Conservation (phyloP, 2,329 filamentous ascomycete species). For the Coniella vitis region DNA sequence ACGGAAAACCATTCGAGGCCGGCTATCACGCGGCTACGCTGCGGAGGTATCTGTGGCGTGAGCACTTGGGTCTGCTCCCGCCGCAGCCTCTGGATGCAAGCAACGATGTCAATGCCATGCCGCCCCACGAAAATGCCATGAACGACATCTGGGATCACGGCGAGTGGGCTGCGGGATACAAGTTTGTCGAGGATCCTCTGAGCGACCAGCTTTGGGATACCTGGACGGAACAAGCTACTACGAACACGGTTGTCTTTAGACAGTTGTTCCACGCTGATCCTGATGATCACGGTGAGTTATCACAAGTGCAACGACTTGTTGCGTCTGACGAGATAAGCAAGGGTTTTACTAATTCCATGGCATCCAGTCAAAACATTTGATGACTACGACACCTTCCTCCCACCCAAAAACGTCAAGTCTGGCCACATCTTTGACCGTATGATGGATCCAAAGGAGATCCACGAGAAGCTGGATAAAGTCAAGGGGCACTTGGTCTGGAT, state of each 20-base stretch:
- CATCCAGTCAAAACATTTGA: slow-evolving; percentile 76
- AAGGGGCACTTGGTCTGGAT: slow-evolving; percentile 92
- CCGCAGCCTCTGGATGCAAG: slow-evolving; percentile 63
- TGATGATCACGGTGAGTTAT: slow-evolving; percentile 64
- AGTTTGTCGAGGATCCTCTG: slow-evolving; percentile 65
- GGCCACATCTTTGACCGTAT: slow-evolving; percentile 84
- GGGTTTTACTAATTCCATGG: background rate
- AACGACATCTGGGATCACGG: slow-evolving; percentile 58
- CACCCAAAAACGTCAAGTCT: slow-evolving; percentile 62
- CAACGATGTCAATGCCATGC: slow-evolving; percentile 66
- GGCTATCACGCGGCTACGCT: slow-evolving; percentile 78
- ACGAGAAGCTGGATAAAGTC: slow-evolving; percentile 69
- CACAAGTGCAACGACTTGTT: no score
- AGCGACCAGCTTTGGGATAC: slow-evolving; percentile 57
- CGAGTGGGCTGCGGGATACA: slow-evolving; percentile 54
- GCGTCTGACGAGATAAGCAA: no score
- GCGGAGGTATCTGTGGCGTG: slow-evolving; percentile 77
- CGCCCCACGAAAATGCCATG: slow-evolving; percentile 57
- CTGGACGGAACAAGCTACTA: slow-evolving; percentile 64
- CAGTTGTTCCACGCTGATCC: slow-evolving; percentile 83
- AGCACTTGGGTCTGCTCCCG: slow-evolving; percentile 77
- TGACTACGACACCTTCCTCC: slow-evolving; percentile 78
- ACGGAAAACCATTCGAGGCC: slow-evolving; percentile 68
- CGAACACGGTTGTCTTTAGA: slow-evolving; percentile 69
- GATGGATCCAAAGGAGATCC: slow-evolving; percentile 64